These are phyloP conservation scores for Pseudogymnoascus sp. DNA, from an alignment of 2,329 filamentous ascomycete species.

Conservation along the genomic window DNA sequence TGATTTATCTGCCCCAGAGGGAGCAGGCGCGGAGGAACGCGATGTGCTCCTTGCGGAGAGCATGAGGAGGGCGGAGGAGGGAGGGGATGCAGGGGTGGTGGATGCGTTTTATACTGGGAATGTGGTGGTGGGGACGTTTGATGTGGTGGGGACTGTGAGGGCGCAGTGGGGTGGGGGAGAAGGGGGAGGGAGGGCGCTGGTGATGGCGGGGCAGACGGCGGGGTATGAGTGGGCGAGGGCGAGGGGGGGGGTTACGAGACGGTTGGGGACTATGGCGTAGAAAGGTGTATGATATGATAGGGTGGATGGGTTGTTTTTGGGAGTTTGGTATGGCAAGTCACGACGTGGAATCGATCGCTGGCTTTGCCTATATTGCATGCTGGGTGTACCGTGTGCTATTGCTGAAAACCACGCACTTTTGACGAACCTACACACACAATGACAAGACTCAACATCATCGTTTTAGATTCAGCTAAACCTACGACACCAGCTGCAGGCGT, in stretches of 20 bases:
- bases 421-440: background rate
- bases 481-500: slow-evolving; percentile 2
- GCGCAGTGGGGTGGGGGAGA: slow-evolving; percentile 24
- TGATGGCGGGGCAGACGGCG: slow-evolving; percentile 14
- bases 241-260: background rate
- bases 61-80: slow-evolving; percentile 15
- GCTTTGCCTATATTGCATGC: background rate
- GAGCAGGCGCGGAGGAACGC: slow-evolving; percentile 17
- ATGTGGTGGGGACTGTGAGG: slow-evolving; percentile 25
- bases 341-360: background rate
- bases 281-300: background rate
- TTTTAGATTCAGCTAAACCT: background rate
- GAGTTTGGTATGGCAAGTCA: background rate
- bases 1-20: slow-evolving; percentile 6
- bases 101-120: slow-evolving; percentile 27
- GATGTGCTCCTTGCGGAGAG: slow-evolving; percentile 20
- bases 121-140: slow-evolving; percentile 25
- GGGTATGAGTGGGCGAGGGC: slow-evolving; percentile 16
- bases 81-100: slow-evolving; percentile 20
- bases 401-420: background rate
- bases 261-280: slow-evolving; percentile 6
- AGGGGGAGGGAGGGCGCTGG: slow-evolving; percentile 18
- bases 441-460: background rate
- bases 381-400: background rate
- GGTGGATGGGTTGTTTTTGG: background rate